Conservation (phyloP, 2,329 filamentous ascomycete species). For the Ilyonectria sp. region DNA sequence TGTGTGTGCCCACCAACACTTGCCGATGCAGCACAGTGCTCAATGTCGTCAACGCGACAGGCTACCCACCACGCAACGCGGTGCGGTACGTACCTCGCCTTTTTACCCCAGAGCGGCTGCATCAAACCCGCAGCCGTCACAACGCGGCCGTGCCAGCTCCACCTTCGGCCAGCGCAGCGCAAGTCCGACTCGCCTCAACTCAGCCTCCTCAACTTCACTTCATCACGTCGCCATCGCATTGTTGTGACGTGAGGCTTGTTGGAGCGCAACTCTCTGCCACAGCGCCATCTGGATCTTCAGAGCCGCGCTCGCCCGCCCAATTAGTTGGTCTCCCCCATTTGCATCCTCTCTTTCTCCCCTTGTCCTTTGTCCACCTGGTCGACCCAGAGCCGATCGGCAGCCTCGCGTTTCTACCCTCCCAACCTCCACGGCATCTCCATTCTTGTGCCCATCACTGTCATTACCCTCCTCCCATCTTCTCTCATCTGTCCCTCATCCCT, state of each 20-base stretch:
- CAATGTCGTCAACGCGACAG: background rate
- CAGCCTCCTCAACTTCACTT: conserved; percentile 50
- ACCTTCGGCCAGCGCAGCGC: conserved; percentile 31
- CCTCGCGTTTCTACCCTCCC: conserved; percentile 45
- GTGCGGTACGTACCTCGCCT: conserved; percentile 17
- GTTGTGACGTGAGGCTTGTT: conserved; percentile 42
- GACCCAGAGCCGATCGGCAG: conserved; percentile 42
- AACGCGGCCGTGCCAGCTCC: conserved; percentile 40
- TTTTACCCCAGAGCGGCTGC: conserved; percentile 35
- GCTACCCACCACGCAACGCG: conserved; percentile 1
- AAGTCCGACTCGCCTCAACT: conserved; percentile 44
- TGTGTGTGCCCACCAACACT: background rate
- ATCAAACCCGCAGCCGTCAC: conserved; percentile 33
- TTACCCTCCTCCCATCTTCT: conserved; percentile 26
- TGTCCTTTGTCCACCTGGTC: conserved; percentile 37
- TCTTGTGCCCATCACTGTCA: conserved; percentile 26
- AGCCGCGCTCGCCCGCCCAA: conserved; percentile 51
- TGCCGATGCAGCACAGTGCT: background rate
- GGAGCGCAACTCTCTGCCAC: conserved; percentile 42
- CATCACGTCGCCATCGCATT: conserved; percentile 37
- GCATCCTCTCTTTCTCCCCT: conserved; percentile 41
- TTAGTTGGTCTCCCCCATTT: conserved; percentile 54
- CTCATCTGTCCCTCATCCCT: conserved; percentile 27
- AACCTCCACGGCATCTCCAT: conserved; percentile 36
- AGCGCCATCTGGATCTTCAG: conserved; percentile 43